A percentile compares a stretch with the other conserved stretches of the same genome.
Conservation (phyloP, 2,329 filamentous ascomycete species). For the Talaromyces islandicus region DNA sequence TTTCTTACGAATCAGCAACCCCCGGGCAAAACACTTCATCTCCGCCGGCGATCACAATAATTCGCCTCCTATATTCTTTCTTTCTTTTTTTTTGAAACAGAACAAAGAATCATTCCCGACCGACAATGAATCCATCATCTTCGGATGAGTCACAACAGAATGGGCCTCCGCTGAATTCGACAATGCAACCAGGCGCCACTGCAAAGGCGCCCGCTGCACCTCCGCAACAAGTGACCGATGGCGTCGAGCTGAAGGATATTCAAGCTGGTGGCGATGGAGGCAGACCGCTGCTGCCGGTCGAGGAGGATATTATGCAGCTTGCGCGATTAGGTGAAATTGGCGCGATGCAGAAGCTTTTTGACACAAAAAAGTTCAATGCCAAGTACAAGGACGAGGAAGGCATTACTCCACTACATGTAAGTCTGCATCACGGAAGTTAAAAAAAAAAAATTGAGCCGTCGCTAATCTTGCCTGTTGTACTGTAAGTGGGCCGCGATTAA, state of each 20-base stretch:
- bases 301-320: conserved; percentile 92
- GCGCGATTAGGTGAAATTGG: conserved; percentile 80
- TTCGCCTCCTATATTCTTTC: too few relatives aligned
- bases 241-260: conserved; percentile 36
- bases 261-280: conserved; percentile 15
- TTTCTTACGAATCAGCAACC: background rate
- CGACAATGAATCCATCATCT: background rate
- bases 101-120: background rate
- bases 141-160: background rate
- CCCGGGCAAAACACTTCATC: background rate
- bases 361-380: conserved; percentile 72
- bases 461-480: conserved; percentile 14
- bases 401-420: conserved; percentile 89
- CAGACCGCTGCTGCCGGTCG: conserved; percentile 29
- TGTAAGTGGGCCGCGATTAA: conserved; percentile 99
- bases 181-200: conserved; percentile 7
- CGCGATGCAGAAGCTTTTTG: conserved; percentile 84
- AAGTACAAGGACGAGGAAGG: conserved; percentile 83
- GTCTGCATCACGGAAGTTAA: background rate
- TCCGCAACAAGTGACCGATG: conserved; percentile 27
- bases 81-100: background rate
- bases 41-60: background rate
- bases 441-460: background rate
- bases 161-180: conserved; percentile 14
- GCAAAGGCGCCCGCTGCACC: conserved; percentile 26